Conservation (phyloP, 2,329 filamentous ascomycete species). For the Fusarium longipes region DNA sequence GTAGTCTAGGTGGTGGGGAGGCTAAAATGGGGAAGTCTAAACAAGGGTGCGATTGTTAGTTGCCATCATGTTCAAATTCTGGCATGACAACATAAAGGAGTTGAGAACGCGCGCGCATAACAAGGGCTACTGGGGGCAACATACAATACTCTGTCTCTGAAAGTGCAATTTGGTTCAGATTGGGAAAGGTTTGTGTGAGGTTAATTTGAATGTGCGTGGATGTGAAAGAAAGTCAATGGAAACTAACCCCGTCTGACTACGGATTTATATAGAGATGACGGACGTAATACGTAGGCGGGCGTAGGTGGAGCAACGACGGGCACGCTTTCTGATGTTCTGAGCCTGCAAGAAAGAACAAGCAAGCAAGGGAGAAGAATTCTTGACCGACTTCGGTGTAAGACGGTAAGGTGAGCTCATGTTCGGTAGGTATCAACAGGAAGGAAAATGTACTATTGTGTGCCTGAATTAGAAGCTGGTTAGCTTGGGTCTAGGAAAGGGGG, state of each 20-base stretch:
- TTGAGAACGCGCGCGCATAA: background rate
- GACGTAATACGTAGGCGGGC: conserved; percentile 1
- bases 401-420: conserved; percentile 29
- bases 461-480: conserved; percentile 18
- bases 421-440: conserved; percentile 1
- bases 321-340: conserved; percentile 33
- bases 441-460: conserved; percentile 7
- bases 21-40: conserved; percentile 27
- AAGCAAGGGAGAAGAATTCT: conserved; percentile 25
- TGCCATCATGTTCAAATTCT: conserved; percentile 10
- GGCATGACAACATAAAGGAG: conserved; percentile 22
- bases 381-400: conserved; percentile 46
- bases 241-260: conserved; percentile 17
- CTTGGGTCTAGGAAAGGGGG: conserved; percentile 18
- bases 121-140: background rate
- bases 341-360: background rate
- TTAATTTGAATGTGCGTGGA: conserved; percentile 10
- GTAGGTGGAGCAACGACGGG: conserved; percentile 33
- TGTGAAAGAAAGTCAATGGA: conserved; percentile 30
- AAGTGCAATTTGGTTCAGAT: conserved; percentile 20
- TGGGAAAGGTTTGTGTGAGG: background rate
- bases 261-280: conserved; percentile 39
- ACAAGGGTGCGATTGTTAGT: conserved; percentile 14
- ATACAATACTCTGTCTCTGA: conserved; percentile 29
- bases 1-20: conserved; percentile 25